Evolutionary conservation across 371 early-diverging fungal genomes (phyloP), one percentile per base, ranked within the genome.

Genomic region (Apophysomyces variabilis): DNA sequence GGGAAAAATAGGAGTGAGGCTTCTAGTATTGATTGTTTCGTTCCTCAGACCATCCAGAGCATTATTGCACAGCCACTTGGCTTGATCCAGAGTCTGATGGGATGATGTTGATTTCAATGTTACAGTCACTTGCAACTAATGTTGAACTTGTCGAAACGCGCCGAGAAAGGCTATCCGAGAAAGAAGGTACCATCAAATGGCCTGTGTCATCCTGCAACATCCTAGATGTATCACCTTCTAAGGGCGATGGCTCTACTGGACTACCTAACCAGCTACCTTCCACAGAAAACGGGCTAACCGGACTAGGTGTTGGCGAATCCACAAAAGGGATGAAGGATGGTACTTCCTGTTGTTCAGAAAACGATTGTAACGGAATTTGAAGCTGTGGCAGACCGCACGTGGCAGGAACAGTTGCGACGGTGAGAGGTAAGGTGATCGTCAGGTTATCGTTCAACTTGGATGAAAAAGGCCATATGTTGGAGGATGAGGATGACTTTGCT

Each of bases 271-370:
- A 71, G 38, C 63, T 61, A 35, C 66, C 50, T 44, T 70, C 71
- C 3, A 63, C 65, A 38, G 66, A 66, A 45, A 66, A 72, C n/a
- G 67, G 64, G 39, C 57, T 62, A 12, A 70, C 65, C 12, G 74
- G 77, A 57, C 76, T 77, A 8, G 75, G 73, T 4, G 71, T 37
- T n/a, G 80, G 75, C 0, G 80, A 80, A 16, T 77, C 77, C 35
- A 70, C 65, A 54, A 66, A 70, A 35, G 74, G 72, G 47, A 76
- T 72, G 59, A 77, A 80, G n/a, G 66, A 45, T 35, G 80, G 79
- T 26, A 57, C 39, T 7, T 69, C 69, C 12, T 61, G 66, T 36
- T 66, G 63, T 21, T 66, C 68, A 21, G 38, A 56, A 16, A 61
- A 67, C 1, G 61, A 58, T 9, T 58, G 46, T 26, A 68, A 36